Evolutionary conservation across 768 basidiomycete species (phyloP).

Genomic region (Dentipellis fragilis): DNA sequence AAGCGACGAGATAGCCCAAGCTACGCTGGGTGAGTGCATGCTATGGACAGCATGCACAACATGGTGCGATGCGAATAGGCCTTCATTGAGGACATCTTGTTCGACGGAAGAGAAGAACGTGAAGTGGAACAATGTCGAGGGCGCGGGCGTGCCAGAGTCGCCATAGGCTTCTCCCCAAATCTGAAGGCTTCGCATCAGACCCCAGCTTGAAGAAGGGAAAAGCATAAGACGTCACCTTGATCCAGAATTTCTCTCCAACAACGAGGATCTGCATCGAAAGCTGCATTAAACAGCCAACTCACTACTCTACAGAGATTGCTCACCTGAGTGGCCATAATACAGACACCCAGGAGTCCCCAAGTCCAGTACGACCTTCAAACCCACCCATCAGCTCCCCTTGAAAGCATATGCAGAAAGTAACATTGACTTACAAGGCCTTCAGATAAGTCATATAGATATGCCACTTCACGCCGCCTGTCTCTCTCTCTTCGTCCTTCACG

Average conservation of each 20-base stretch:
- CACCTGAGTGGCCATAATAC: constrained; percentile 36
- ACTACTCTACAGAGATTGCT: background rate
- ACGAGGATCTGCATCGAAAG: constrained; percentile 34
- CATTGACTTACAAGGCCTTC: constrained; percentile 49
- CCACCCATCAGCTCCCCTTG: background rate
- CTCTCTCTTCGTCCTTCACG: constrained; percentile 74
- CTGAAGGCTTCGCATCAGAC: background rate
- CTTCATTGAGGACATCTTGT: constrained; percentile 17
- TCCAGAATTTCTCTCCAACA: constrained; percentile 62
- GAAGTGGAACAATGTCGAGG: constrained; percentile 7
- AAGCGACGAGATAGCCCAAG: constrained; percentile 6
- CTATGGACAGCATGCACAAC: constrained; percentile 9
- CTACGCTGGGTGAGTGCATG: background rate
- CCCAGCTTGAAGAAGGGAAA: background rate
- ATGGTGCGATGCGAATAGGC: constrained; percentile 16
- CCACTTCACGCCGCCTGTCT: constrained; percentile 78
- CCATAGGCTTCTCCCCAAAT: constrained; percentile 61
- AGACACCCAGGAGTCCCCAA: constrained; percentile 41
- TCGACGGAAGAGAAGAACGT: constrained; percentile 15
- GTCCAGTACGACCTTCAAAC: constrained; percentile 41
- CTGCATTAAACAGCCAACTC: background rate
- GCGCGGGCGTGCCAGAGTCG: background rate
- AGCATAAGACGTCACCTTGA: constrained; percentile 35
- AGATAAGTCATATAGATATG: constrained; percentile 52
- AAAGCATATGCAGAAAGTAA: background rate